These are phyloP conservation scores for Plasmodium coatneyi DNA, from an alignment of 169 alveolate genomes.

Conservation along the genomic window DNA sequence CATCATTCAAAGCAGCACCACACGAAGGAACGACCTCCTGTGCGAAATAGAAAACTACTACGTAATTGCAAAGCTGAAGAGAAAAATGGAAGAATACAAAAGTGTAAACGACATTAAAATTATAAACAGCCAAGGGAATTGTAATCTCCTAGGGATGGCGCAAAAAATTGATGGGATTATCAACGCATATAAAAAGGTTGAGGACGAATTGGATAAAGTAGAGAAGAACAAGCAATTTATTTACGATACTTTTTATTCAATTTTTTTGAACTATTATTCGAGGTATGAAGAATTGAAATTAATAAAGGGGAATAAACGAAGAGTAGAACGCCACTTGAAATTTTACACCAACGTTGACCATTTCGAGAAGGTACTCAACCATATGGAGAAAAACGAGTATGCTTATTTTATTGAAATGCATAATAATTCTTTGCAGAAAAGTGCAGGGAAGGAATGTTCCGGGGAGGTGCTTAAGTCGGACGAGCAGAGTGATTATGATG, in stretches of 20 bases:
- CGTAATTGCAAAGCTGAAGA: slow-evolving; percentile 42
- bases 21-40: background rate
- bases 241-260: slow-evolving; percentile 58
- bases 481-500: background rate
- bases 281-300: slow-evolving; percentile 45
- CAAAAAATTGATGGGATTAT: slow-evolving; percentile 33
- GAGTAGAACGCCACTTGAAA: slow-evolving; percentile 19
- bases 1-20: background rate
- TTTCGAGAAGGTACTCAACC: slow-evolving; percentile 30
- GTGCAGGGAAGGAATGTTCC: background rate
- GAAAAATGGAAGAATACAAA: slow-evolving; percentile 67
- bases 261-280: slow-evolving; percentile 64
- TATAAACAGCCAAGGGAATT: slow-evolving; percentile 32
- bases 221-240: slow-evolving; percentile 53
- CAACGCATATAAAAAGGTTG: slow-evolving; percentile 10
- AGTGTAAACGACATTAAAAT: slow-evolving; percentile 34
- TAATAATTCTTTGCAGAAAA: background rate
- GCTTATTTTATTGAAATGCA: slow-evolving; percentile 53
- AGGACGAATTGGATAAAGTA: slow-evolving; percentile 33
- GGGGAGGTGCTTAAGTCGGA: background rate
- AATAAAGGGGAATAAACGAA: slow-evolving; percentile 44
- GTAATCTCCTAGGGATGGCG: background rate
- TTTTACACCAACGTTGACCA: slow-evolving; percentile 40
- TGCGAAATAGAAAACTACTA: slow-evolving; percentile 62
- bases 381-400: slow-evolving; percentile 55